phyloP scores from a whole-genome alignment of 306 rosid genomes.

The Quercus aquifolioides region DNA sequence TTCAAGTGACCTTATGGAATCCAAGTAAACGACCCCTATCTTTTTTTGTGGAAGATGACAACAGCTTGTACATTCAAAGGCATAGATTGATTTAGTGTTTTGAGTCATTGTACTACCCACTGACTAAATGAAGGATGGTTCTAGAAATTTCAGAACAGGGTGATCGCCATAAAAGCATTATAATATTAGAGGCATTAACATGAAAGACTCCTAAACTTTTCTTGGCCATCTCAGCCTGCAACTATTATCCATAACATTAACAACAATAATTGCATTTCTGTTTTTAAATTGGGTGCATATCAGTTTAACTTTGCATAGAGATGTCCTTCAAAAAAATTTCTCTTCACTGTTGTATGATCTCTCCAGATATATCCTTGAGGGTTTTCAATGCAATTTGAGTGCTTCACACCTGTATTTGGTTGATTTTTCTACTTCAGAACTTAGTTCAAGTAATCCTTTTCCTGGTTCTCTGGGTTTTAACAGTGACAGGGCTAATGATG shows the following conservation, averaged over 20 bases:
- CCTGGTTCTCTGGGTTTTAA: not conserved
- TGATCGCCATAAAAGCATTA: not conserved
- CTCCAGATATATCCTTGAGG: not conserved
- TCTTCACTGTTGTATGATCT: not conserved
- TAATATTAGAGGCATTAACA: not conserved
- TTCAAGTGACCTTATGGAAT: not conserved
- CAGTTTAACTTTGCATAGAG: not conserved
- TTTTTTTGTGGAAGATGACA: not conserved
- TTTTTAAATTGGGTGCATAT: too few species aligned
- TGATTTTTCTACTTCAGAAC: not conserved
- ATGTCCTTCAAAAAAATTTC: not conserved
- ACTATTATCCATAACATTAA: too few species aligned
- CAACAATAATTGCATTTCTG: too few species aligned
- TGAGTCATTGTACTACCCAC: too few species aligned
- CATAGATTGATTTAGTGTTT: not conserved
- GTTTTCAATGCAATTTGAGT: not conserved
- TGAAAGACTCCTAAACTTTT: not conserved
- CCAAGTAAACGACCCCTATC: not conserved
- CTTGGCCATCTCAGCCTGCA: not conserved
- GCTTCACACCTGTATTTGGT: not conserved
- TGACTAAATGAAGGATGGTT: too few species aligned
- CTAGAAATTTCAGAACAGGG: not conserved
- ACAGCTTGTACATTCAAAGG: too few species aligned
- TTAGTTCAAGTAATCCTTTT: not conserved
- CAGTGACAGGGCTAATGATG: constrained; percentile 44